These are phyloP conservation scores for Pyricularia sp. DNA, from an alignment of 2,329 filamentous ascomycete species.

Conservation along the genomic window DNA sequence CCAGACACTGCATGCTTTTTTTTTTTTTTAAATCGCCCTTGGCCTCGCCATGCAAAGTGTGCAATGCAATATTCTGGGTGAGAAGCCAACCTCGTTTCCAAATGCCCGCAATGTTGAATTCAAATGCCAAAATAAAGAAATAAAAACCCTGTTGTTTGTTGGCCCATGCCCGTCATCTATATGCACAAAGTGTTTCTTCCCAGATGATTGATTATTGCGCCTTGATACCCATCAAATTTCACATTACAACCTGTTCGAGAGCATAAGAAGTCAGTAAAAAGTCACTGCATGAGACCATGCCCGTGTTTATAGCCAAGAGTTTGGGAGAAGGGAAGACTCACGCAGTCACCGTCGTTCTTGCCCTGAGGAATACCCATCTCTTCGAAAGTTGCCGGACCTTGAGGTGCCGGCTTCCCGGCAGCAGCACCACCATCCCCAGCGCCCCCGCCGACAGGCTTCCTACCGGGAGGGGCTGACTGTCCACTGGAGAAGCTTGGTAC, in stretches of 20 bases:
- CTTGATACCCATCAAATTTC: not conserved
- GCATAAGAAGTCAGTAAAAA: not conserved
- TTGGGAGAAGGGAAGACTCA: conserved; percentile 35
- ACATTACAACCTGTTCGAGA: conserved; percentile 4
- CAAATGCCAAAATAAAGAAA: not conserved
- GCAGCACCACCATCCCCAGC: not conserved
- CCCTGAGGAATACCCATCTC: conserved; percentile 90
- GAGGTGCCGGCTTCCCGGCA: conserved; percentile 23
- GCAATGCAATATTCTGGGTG: not conserved
- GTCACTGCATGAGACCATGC: not conserved
- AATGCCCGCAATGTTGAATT: not conserved
- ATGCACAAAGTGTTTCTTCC: not conserved
- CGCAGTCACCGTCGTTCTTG: conserved; percentile 84
- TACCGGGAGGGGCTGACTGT: not conserved
- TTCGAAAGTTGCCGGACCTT: conserved; percentile 92
- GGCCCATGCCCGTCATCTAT: not conserved
- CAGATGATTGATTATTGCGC: not conserved
- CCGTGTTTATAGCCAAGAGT: not conserved
- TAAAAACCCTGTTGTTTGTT: not conserved
- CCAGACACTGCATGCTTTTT: not conserved
- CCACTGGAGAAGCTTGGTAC: conserved; percentile 15
- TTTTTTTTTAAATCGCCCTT: not conserved
- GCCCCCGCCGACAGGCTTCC: conserved; percentile 1
- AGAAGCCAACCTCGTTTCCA: not conserved
- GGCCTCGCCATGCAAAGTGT: not conserved